Percentiles rank a stretch among this genome's conserved stretches.
Conservation (phyloP, 202 grass and related monocot species). For the Saccharum hybrid region DNA sequence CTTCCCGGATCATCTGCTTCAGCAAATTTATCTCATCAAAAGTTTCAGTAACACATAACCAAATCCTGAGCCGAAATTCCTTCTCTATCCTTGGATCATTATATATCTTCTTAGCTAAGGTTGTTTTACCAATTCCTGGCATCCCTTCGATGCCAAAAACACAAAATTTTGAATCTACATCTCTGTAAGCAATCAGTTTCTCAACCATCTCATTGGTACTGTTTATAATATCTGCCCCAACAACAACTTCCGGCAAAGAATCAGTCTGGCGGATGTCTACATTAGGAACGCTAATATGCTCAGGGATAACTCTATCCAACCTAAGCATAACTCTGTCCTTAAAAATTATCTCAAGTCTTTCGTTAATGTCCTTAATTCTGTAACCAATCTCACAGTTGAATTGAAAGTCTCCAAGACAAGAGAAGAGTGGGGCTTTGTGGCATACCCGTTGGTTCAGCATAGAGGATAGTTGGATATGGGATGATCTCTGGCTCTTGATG, state of each 20-base stretch:
- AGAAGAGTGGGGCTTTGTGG: not conserved
- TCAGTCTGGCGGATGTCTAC: not conserved
- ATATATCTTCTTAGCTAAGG: conserved; percentile 12
- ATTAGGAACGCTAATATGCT: not conserved
- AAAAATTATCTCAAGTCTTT: not conserved
- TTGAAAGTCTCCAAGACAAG: not conserved
- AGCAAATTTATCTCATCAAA: not conserved
- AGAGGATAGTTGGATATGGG: not conserved
- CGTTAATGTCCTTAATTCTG: not conserved
- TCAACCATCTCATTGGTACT: not conserved
- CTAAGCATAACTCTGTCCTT: not conserved
- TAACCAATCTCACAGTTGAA: not conserved
- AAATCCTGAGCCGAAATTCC: not conserved
- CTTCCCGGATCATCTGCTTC: not conserved
- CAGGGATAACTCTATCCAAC: not conserved
- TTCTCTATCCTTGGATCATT: not conserved
- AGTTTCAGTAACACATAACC: not conserved
- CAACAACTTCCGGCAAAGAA: not conserved
- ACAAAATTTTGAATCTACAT: not conserved
- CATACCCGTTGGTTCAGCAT: not conserved
- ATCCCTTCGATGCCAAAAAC: not conserved
- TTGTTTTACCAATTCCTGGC: conserved; percentile 4
- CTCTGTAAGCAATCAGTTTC: not conserved
- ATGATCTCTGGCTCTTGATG: not conserved
- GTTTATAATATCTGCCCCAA: not conserved